Base-by-base conservation (phyloP, 352 stramenopile species). In the Peronosclerospora sorghi region DNA sequence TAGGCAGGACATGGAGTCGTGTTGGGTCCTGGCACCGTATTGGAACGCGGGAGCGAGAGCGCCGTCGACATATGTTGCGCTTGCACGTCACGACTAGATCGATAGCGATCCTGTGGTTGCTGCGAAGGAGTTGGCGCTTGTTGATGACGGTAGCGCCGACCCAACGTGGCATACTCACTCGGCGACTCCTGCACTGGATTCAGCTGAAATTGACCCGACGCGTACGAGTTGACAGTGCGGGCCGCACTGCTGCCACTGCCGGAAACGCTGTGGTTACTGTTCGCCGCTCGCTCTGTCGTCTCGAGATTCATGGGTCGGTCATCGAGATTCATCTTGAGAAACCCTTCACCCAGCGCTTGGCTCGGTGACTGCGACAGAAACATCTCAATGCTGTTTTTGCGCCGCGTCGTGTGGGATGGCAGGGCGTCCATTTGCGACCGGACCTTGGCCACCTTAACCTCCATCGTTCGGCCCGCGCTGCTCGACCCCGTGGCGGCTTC, bases 351-450 rank as follows among this genome's bases (percentile, higher is more conserved):
- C 15, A 90, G 53, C 13, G 76, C 75, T 42, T 90, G 78, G 32
- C 69, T 85, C 1, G 78, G 78, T 40, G 73, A 86, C 52, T 87
- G 78, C 51, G 78, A 90, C 2, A 90, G 54, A 65, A 90, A 90
- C 75, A 90, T 86, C 54, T 90, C 78, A 26, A 90, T 86, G 56
- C 73, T 86, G 63, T 82, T 90, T 63, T 90, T 90, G 32, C 78
- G 73, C 32, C 67, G 73, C 17, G 55, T 69, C 19, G 39, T 48
- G 42, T 32, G 59, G 10, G 45, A 39, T 21, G 59, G 55, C 32
- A 60, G 48, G 48, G 61, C 61, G n/a, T 65, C 58, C 38, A 62
- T 41, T 18, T 49, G 38, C 19, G 32, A 28, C 13, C 32, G 44
- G 0, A 30, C 26, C 38, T 65, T 63, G 23, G 40, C 41, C 7